Base-by-base conservation (phyloP, 2,329 filamentous ascomycete genomes). In the Sordariomycetes sp. region DNA sequence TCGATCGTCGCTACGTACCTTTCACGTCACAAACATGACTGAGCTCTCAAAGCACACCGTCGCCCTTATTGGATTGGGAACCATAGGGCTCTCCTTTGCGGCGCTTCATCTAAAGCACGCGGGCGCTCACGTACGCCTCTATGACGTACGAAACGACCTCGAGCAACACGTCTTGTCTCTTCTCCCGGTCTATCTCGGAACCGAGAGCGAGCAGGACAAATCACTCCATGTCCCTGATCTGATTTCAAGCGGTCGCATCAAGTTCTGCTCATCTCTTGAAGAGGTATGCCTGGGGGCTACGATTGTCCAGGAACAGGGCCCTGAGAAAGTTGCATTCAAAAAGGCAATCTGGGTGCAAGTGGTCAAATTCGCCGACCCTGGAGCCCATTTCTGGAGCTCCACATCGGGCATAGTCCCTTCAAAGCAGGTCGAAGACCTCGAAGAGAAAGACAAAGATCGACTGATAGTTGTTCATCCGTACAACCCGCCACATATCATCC, bases 401-500 rank as follows among this genome's bases (percentile, higher is more conserved):
- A 77, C 74, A 0, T 70, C 64, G 2, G 73, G 74, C 0, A 76
- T 78, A 19, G 61, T 68, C 0, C 69, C 72, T 1, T 71, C 66
- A 0, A 52, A 51, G 17, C 72, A 77, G 41, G 51, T 23, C 20
- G 31, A 33, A 9, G 8, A 19, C 48, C 51, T 32, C 48, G 45
- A 18, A 3, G n/a, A n/a, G n/a, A n/a, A n/a, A n/a, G 34, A 42
- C 18, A 26, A 29, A 12, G 21, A 47, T n/a, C 53, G 71, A 3
- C 46, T 79, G 3, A 40, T 77, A 0, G 66, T 77, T 2, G 70
- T 74, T 4, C 75, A 78, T 46, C 73, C 74, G 0, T 79, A 72
- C 49, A 78, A 78, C 35, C 75, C 70, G 16, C 74, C 73, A 2
- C 71, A 77, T 41, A 62, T 78, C 34, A 75, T 78, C 68, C 74